A percentile compares a stretch with the other conserved stretches of the same genome.
Conservation (phyloP, 257 asterid genomes). For the Fraxinus anomala region DNA sequence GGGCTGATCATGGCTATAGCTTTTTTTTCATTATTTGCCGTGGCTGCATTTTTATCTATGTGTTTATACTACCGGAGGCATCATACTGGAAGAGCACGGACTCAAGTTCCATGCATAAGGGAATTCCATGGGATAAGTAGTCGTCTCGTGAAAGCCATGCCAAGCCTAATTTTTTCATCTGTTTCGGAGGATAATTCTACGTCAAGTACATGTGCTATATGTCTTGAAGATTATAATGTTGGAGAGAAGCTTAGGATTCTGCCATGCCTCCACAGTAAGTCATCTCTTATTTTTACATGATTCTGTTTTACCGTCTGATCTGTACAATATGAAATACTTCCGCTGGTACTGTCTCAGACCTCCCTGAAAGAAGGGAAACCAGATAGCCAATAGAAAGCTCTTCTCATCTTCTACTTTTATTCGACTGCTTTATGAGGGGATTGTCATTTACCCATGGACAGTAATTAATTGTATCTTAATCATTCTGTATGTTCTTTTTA, state of each 20-base stretch:
- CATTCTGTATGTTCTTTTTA: background rate
- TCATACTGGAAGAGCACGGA: conserved; percentile 53
- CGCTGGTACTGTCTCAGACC: background rate
- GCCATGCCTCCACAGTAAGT: conserved; percentile 78
- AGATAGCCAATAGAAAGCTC: background rate
- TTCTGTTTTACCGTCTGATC: background rate
- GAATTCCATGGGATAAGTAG: conserved; percentile 75
- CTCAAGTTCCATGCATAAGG: conserved; percentile 43
- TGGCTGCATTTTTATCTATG: conserved; percentile 65
- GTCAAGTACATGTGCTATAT: conserved; percentile 68
- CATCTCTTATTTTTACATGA: conserved; percentile 16
- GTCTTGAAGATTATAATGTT: conserved; percentile 67
- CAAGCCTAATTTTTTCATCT: conserved; percentile 57
- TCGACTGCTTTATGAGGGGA: background rate
- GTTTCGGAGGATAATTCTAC: conserved; percentile 63
- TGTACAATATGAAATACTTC: background rate
- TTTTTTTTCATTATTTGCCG: conserved; percentile 59
- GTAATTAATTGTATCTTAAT: background rate
- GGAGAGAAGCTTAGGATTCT: conserved; percentile 73
- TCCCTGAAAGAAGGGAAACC: background rate
- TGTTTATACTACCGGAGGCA: conserved; percentile 68
- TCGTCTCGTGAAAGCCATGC: conserved; percentile 67
- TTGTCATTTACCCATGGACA: background rate
- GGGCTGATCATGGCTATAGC: conserved; percentile 64
- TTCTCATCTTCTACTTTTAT: background rate